Base-by-base conservation (phyloP, 73 alveolate genomes). In the Stentor coeruleus region DNA sequence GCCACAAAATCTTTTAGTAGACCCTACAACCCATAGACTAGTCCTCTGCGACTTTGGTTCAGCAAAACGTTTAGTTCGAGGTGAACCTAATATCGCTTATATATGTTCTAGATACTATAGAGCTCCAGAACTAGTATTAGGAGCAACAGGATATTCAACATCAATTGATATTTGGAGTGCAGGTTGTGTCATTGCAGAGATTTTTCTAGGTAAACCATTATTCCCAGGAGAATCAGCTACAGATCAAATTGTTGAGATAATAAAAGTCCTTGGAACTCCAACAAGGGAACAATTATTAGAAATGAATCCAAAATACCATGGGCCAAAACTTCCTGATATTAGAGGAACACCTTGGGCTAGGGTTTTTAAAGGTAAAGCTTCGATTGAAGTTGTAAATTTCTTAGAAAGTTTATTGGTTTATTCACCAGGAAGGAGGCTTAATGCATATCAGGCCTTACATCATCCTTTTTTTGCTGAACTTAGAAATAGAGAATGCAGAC, bases 381-480 rank as follows among this genome's bases (percentile, higher is more conserved):
- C n/a, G n/a, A n/a, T n/a, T n/a, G n/a, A n/a, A n/a, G n/a, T n/a
- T n/a, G n/a, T n/a, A n/a, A n/a, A n/a, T n/a, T n/a, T n/a, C n/a
- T n/a, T n/a, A n/a, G n/a, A n/a, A n/a, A n/a, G n/a, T n/a, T n/a
- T 95, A 74, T 81, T 95, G 1, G 93, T 91, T 36, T 95, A 93
- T 88, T 88, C 87, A 74, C 99, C 99, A 3, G 85, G 81, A 36
- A 66, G 77, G 15, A 89, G 99, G 58, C 59, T 93, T 35, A 82
- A 82, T 49, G 97, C 99, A 3, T 79, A 88, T 20, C 94, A 95
- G 76, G 97, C 97, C 3, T 83, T 95, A 39, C 55, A 84, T 35
- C 99, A 95, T 91, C 99, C 99, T 38, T 93, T 84, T 75, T 95
- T 95, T 81, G 99, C 93, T 82, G 99, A 95, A 40, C 74, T 92